Evolutionary conservation across 257 asterid genomes (phyloP), one percentile per base, ranked within the genome.

Genomic region (Capsicum baccatum): DNA sequence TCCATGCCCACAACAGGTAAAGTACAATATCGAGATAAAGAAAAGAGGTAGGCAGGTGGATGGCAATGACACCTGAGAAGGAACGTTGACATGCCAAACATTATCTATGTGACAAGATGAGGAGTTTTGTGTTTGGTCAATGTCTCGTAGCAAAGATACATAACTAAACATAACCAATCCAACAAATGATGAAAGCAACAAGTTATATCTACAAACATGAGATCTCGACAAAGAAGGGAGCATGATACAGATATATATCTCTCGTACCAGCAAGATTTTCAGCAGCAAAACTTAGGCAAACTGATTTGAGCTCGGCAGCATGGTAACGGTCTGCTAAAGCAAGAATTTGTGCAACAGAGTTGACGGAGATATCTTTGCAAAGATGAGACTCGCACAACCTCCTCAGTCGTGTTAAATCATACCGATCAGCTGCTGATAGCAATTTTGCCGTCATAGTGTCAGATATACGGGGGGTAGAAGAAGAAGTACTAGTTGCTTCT

Each of bases 371-470:
- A 79, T 96, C 95, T 91, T 94, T 94, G 95, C 98, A 96, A 67
- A 96, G 94, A 88, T 87, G 91, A 73, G 99, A 94, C 86, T 96
- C 98, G 84, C 99, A 96, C 94, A 94, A 86, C 90, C 90, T 89
- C 84, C 91, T 92, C 54, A 96, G 92, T 87, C 99, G 94, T 86
- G 92, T 95, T 88, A 96, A 87, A 89, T 90, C 95, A 87, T 96
- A 96, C 58, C 88, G 95, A 91, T 94, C 98, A 80, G 99, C 98
- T 79, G 98, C 99, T 60, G 94, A 94, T 59, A 96, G 92, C 93
- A 96, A 90, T 92, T 94, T 96, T 15, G 97, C 97, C 26, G 95
- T 92, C 86, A 96, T 83, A 52, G 98, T 85, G 57, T 96, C 98
- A 71, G 89, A 81, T 76, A 94, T 85, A 82, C 83, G 83, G 59